Evolutionary conservation across 1,284 basidiomycete genomes (phyloP).

Genomic region (Malassezia restricta): DNA sequence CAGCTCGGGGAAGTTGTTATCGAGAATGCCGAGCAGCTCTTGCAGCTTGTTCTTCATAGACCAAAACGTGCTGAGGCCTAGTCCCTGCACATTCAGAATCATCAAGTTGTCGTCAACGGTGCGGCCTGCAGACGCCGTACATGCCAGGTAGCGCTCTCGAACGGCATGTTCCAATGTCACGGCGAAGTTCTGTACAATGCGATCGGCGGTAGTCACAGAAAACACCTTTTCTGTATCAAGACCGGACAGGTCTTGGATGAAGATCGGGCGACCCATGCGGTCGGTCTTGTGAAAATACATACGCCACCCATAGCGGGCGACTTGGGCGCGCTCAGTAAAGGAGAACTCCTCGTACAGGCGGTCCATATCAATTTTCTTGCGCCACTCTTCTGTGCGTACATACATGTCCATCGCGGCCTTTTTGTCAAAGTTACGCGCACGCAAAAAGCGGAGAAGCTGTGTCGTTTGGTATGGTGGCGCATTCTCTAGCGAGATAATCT

Average conservation of each 20-base stretch:
- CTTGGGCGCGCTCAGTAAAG: conserved; percentile 31
- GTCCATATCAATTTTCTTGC: conserved; percentile 27
- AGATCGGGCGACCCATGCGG: conserved; percentile 36
- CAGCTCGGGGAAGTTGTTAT: conserved; percentile 42
- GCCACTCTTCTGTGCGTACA: conserved; percentile 32
- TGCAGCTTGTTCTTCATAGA: conserved; percentile 38
- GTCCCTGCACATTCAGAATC: conserved; percentile 37
- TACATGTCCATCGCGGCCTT: conserved; percentile 32
- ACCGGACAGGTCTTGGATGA: conserved; percentile 38
- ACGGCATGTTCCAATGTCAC: conserved; percentile 39
- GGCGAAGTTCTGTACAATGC: conserved; percentile 39
- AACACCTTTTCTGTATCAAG: conserved; percentile 30
- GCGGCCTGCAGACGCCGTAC: conserved; percentile 19
- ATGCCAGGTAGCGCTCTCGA: conserved; percentile 30
- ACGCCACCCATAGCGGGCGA: conserved; percentile 35
- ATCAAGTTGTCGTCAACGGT: conserved; percentile 43
- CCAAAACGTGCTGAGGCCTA: conserved; percentile 40
- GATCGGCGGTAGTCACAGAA: conserved; percentile 26
- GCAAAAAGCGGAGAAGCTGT: conserved; percentile 34
- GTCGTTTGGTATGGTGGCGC: conserved; percentile 21
- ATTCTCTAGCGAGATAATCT: conserved; percentile 15
- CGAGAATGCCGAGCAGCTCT: conserved; percentile 28
- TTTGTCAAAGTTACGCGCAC: conserved; percentile 34
- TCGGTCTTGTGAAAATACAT: conserved; percentile 45
- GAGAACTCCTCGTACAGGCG: conserved; percentile 21